Conservation (phyloP, 1,284 basidiomycete genomes). For the Puccinia polysora region DNA sequence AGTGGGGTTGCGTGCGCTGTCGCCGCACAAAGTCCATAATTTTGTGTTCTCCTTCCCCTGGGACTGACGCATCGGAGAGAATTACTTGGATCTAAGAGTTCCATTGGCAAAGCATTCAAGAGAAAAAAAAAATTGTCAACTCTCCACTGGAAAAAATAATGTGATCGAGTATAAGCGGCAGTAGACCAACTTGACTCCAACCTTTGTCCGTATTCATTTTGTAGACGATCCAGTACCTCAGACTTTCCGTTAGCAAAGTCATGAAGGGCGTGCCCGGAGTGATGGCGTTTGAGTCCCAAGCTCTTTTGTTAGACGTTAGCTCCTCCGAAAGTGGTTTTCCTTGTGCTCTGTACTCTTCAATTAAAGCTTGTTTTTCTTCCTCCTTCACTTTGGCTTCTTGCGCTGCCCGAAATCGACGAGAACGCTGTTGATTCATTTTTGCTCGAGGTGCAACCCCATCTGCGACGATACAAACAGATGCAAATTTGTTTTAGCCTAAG, state of each 20-base stretch:
- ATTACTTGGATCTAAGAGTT: conserved; percentile 75
- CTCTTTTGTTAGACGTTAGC: conserved; percentile 68
- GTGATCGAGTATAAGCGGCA: conserved; percentile 52
- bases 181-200: conserved; percentile 74
- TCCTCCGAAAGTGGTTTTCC: conserved; percentile 82
- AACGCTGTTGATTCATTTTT: conserved; percentile 99
- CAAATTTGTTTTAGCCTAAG: not conserved
- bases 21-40: conserved; percentile 98
- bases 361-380: conserved; percentile 71
- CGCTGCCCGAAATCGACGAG: conserved; percentile 85
- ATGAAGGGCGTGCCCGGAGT: conserved; percentile 98
- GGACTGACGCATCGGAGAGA: conserved; percentile 93
- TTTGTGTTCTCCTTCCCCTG: conserved; percentile 99
- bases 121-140: not conserved
- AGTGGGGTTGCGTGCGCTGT: conserved; percentile 75
- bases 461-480: conserved; percentile 50
- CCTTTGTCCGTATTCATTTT: conserved; percentile 93
- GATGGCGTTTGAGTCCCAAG: conserved; percentile 98
- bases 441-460: conserved; percentile 96
- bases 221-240: conserved; percentile 93
- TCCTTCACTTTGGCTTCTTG: conserved; percentile 94
- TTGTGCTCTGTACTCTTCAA: conserved; percentile 86
- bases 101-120: not conserved
- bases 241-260: conserved; percentile 77
- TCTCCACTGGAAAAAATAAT: conserved; percentile 44